Percentiles rank a stretch among this genome's conserved stretches.
Conservation (phyloP, 2,329 filamentous ascomycete species). For the Tympanopsis confertula region DNA sequence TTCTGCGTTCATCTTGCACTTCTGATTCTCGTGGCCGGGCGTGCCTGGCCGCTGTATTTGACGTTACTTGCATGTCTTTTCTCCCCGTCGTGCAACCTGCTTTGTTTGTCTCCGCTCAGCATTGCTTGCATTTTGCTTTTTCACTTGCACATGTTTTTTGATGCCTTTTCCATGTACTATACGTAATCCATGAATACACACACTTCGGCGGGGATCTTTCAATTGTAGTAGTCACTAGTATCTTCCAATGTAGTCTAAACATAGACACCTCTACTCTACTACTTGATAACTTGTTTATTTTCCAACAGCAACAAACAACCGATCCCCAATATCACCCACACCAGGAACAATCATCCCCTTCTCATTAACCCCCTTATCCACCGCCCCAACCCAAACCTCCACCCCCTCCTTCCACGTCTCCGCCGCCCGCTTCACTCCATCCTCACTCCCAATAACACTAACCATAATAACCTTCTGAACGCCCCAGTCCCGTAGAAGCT, state of each 20-base stretch:
- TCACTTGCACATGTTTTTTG: not conserved
- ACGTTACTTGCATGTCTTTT: not conserved
- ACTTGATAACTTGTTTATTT: not conserved
- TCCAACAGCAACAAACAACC: conserved; percentile 1
- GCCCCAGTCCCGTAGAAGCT: not conserved
- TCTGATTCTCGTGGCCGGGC: too few species aligned
- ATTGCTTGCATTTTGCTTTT: not conserved
- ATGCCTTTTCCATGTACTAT: not conserved
- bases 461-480: not conserved
- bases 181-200: not conserved
- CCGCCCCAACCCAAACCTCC: not conserved
- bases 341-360: conserved; percentile 1
- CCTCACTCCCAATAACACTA: not conserved
- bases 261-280: too few species aligned
- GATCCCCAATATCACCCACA: conserved; percentile 1
- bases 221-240: not conserved
- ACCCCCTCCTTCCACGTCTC: not conserved
- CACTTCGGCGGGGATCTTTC: not conserved
- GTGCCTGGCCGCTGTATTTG: not conserved
- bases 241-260: not conserved
- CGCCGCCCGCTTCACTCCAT: not conserved
- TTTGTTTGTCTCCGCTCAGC: not conserved
- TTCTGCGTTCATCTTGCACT: not conserved
- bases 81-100: not conserved
- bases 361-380: not conserved